phyloP scores from a whole-genome alignment of 1,284 basidiomycete species.

The Tilletia caries region DNA sequence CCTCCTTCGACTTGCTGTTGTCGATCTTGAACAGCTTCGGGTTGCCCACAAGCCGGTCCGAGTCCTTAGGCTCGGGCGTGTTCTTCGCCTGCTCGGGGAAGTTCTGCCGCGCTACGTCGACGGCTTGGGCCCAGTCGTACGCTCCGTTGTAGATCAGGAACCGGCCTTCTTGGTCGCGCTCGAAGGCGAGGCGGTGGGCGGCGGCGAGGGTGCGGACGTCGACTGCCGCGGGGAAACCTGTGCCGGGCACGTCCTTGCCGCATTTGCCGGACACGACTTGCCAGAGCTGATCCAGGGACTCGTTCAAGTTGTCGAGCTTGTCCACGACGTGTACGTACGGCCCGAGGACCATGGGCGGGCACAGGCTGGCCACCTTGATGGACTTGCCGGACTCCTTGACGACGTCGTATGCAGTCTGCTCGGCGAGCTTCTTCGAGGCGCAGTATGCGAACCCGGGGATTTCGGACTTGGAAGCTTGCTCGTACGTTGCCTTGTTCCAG shows the following conservation, averaged over 20 bases:
- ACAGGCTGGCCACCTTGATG: conserved; percentile 32
- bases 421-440: conserved; percentile 14
- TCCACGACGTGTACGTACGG: background rate
- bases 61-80: conserved; percentile 35
- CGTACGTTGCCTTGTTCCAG: conserved; percentile 18
- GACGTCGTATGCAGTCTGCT: conserved; percentile 12
- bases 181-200: conserved; percentile 59
- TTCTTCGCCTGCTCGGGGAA: conserved; percentile 38
- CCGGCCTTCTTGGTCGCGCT: conserved; percentile 64
- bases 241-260: background rate
- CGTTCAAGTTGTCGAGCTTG: background rate
- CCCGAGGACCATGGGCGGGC: conserved; percentile 38
- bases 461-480: background rate
- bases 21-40: conserved; percentile 42
- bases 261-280: background rate
- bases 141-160: conserved; percentile 50
- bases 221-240: background rate
- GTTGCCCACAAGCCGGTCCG: conserved; percentile 25
- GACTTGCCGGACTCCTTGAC: conserved; percentile 30
- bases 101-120: conserved; percentile 30
- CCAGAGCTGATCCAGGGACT: background rate
- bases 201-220: conserved; percentile 33
- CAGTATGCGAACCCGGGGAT: conserved; percentile 12
- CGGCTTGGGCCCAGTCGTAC: conserved; percentile 34
- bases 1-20: conserved; percentile 55